Base-by-base conservation (phyloP, 1,284 basidiomycete species). In the Vanrija sp. region DNA sequence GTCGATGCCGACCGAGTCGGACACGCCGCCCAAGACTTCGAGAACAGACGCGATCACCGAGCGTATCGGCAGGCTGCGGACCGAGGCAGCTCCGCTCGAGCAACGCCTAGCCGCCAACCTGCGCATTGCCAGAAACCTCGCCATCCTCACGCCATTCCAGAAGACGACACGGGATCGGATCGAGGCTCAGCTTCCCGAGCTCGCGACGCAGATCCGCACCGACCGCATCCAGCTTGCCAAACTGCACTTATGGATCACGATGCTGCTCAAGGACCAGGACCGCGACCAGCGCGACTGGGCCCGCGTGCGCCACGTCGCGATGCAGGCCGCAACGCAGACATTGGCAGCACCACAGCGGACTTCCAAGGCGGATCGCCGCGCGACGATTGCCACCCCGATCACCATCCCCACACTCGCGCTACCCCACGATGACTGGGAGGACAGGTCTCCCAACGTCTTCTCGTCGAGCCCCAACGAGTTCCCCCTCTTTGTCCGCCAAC, bases 61-160 rank as follows among this genome's bases (percentile, higher is more conserved):
- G 25, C 57, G 62, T 5, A 43, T 59, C 10, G 14, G 41, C 19
- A 9, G 6, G 7, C 54, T 59, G 7, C 83, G 89, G 44, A 69
- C 75, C 14, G 80, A 79, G 54, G 83, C 90, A 47, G 71, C 77
- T 15, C 69, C 79, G 1, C 77, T 81, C n/a, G 83, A 85, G 62
- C 69, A 78, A 0, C 81, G 83, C 54, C 82, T 96, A n/a, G 83
- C 87, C 45, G 75, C 81, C 14, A 83, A 87, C 61, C 77, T 93
- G 66, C 83, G 87, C 23, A 76, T 87, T 38, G 83, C 87, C 18
- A 84, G 87, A 41, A 94, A 93, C 65, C 80, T 96, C n/a, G 85
- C 85, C 2, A 83, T 88, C 47, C 79, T 96, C 45, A 87, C 89
- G 8, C 91, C 94, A 2, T 94, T 97, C 72, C 88, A 87, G 66